phyloP scores from a whole-genome alignment of 176 grass and related monocot genomes.

The Pharus latifolius region DNA sequence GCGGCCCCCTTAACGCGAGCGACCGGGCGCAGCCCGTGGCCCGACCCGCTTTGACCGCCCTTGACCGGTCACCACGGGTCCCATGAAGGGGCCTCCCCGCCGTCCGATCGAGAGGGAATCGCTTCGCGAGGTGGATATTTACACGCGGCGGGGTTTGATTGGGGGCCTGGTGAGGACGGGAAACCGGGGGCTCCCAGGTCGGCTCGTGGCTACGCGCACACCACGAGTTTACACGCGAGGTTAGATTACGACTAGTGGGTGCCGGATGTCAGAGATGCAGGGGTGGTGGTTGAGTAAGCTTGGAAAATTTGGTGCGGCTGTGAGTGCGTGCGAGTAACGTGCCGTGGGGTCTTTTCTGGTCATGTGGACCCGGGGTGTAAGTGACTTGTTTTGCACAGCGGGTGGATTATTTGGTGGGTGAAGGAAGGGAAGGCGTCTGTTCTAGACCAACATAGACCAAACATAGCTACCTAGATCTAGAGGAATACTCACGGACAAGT shows the following conservation, averaged over 20 bases:
- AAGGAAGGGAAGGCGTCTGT: neutral
- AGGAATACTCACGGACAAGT: rapidly evolving
- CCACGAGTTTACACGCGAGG: neutral
- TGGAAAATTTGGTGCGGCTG: neutral
- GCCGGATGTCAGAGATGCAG: rapidly evolving
- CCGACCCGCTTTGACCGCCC: neutral
- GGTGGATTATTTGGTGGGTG: neutral
- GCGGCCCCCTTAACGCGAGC: neutral
- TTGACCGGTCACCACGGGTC: neutral
- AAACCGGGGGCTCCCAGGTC: neutral
- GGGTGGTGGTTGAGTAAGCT: neutral
- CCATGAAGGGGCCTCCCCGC: neutral
- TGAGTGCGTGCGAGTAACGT: neutral
- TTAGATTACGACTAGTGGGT: rapidly evolving
- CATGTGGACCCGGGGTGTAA: neutral
- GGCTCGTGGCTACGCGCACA: slow-evolving; percentile 14
- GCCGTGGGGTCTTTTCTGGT: neutral
- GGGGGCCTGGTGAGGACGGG: neutral
- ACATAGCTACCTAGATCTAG: rapidly evolving
- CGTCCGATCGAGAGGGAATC: neutral
- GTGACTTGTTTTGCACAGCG: neutral
- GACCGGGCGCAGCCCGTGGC: slow-evolving; percentile 22
- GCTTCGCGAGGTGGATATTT: neutral
- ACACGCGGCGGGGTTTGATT: neutral
- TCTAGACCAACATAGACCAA: neutral